Evolutionary conservation across 495 filamentous ascomycete genomes (phyloP), one percentile per base, ranked within the genome.

Genomic region (Pyronema domesticum): DNA sequence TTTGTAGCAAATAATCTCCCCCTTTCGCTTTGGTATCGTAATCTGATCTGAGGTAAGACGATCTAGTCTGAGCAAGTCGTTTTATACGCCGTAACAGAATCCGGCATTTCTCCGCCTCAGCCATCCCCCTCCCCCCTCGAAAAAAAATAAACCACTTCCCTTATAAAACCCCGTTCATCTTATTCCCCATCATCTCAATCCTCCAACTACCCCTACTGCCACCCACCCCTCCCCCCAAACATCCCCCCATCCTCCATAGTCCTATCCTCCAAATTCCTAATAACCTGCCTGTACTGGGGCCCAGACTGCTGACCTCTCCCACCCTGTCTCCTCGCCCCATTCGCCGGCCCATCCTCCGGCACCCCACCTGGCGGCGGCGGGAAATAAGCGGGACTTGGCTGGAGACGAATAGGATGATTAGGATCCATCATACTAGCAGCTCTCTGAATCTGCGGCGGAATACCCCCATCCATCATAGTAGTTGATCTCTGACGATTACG

Each of bases 351-450:
- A 58, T 85, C 80, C 9, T 81, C 65, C 8, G 71, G 69, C 10
- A 71, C 68, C 51, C 73, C 74, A 40, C 71, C 91, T 2, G 85
- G 78, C n/a, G 89, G 89, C 7, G 91, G 91, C 13, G 91, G 93
- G 60, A 95, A 96, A 68, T 99, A 99, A 7, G 93, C 93, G 1
- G 93, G 93, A 55, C 87, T 95, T 6, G 93, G 93, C 65, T 99
- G 93, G 39, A 95, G 68, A 44, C 93, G 76, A 63, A 99, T 96
- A 0, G 93, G 93, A 36, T 88, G 85, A 55, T 78, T 95, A 5
- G 93, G 93, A 65, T 99, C 89, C 48, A 99, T 80, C 67, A 95
- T 91, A 64, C 86, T 94, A 9, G 89, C 89, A n/a, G 96, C 91
- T 55, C 93, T 73, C 65, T 99, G 93, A 51, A 99, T 88, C 0